A percentile compares a stretch with the other conserved stretches of the same genome.
These are phyloP conservation scores for Ceratocystis diversiconidia DNA, from an alignment of 2,329 filamentous ascomycete genomes.

Conservation along the genomic window DNA sequence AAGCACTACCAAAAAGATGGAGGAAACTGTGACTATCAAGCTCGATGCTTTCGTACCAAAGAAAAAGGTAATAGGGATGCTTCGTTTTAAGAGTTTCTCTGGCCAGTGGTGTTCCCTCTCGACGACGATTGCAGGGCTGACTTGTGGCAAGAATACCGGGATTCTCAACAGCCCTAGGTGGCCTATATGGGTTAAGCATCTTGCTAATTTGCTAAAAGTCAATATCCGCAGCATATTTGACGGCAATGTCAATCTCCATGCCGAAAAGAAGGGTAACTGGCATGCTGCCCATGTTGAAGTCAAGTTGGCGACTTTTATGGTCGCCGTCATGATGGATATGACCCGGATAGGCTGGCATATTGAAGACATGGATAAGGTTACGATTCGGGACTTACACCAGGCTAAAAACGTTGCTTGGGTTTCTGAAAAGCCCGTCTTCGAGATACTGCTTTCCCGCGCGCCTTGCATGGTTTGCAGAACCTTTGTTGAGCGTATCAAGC, in stretches of 20 bases:
- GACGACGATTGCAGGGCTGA: slow-evolving; percentile 1
- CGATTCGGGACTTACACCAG: neutral
- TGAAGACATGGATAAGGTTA: neutral
- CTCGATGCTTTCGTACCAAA: neutral
- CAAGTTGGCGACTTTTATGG: slow-evolving; percentile 27
- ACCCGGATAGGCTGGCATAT: neutral
- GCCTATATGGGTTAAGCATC: slow-evolving; percentile 23
- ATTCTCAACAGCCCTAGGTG: slow-evolving; percentile 25
- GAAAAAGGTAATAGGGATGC: neutral
- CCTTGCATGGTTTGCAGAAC: slow-evolving; percentile 12
- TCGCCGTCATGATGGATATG: slow-evolving; percentile 20
- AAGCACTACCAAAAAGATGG: neutral
- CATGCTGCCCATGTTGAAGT: slow-evolving; percentile 29
- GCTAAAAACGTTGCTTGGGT: neutral
- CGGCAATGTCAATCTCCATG: neutral
- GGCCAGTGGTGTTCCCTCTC: neutral
- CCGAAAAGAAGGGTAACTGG: slow-evolving; percentile 15
- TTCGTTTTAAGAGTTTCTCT: neutral
- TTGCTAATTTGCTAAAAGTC: slow-evolving; percentile 24
- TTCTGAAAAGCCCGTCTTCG: slow-evolving; percentile 5
- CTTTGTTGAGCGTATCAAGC: slow-evolving; percentile 12
- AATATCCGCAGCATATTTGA: slow-evolving; percentile 22
- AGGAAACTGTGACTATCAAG: neutral
- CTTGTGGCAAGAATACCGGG: neutral
- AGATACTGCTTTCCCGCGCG: slow-evolving; percentile 14